Evolutionary conservation across 1,284 basidiomycete genomes (phyloP), one percentile per base, ranked within the genome.

Genomic region (Trichosporon asahii): DNA sequence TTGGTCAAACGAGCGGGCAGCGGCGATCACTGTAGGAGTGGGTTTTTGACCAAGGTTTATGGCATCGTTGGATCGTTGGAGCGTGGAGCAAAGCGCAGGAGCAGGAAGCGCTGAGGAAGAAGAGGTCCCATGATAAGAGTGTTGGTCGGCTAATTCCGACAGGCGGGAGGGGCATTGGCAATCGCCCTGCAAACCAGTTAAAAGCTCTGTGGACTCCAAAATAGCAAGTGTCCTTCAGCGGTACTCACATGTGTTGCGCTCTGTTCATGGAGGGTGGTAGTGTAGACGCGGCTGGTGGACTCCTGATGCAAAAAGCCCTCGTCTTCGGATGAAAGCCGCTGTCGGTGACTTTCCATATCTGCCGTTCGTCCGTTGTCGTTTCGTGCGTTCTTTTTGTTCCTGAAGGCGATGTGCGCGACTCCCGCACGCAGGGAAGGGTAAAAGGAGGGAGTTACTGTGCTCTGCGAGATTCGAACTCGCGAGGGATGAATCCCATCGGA

Each of bases 401-500:
- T 53, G 18, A 21, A 53, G 21, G 18, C 23, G 15, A 25, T 18
- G 49, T 18, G 18, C 21, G 23, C 49, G 49, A 18, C 21, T 4
- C 2, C 2, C 49, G 21, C 2, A 18, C 1, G 21, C n/a, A 23
- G 57, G 18, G 55, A 55, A 21, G 27, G 27, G 57, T 27, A 61
- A 61, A 61, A 61, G 57, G 29, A n/a, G 57, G n/a, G 14, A 3
- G 15, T 18, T 1, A 12, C 2, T 61, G 57, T 21, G 57, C 57
- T 61, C 57, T 61, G 57, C 57, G 57, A 61, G 57, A 61, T 61
- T 61, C 57, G 57, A 61, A 61, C 57, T 61, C 57, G 57, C 57
- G 57, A 61, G 57, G 57, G 57, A 31, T 61, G 15, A 31, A 18
- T 61, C 57, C 57, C 27, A 31, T 61, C 57, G 57, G 57, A 61